Evolutionary conservation across 2,329 filamentous ascomycete genomes (phyloP), one percentile per base, ranked within the genome.

Genomic region (Pseudonectria buxi): DNA sequence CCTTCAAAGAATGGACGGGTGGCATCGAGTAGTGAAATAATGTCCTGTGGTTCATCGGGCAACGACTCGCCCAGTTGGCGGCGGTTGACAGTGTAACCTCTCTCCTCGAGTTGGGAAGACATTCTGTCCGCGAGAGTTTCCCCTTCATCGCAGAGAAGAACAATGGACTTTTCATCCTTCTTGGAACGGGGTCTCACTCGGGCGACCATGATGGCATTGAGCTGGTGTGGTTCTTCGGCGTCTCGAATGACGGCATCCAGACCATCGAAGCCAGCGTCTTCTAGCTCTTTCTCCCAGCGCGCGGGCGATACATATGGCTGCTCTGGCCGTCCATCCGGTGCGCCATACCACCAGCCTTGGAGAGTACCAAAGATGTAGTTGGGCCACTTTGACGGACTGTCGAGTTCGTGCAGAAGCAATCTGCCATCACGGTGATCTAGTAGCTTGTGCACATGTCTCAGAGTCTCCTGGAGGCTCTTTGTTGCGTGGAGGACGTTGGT

Each of bases 401-500:
- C 36, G 3, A 57, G 49, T 28, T 63, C 61, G 7, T 53, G 46
- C 4, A 62, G 30, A 6, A 58, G 30, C 0, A 63, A 42, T 14
- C 47, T 45, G 0, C 63, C 63, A 7, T 50, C 47, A 0, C 58
- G 56, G 6, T 47, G 41, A 2, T n/a, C n/a, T n/a, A 66, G 42
- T 3, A 64, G 43, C 34, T 36, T 49, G 0, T 61, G 55, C 0
- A 59, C 44, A 34, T 68, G 60, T 4, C 24, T 15, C 12, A 58
- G 44, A n/a, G 44, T 56, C 28, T 50, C 22, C 26, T 32, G 37
- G 32, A 61, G 31, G 37, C 33, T 27, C 3, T 28, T 24, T 1
- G 64, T 66, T 2, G 62, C 59, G 30, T 68, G 62, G 0, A 71
- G 26, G 1, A 61, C 56, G 15, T 56, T 51, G 4, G 55, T 47